Evolutionary conservation across 768 basidiomycete genomes (phyloP).

Genomic region (Lyophyllum decastes): DNA sequence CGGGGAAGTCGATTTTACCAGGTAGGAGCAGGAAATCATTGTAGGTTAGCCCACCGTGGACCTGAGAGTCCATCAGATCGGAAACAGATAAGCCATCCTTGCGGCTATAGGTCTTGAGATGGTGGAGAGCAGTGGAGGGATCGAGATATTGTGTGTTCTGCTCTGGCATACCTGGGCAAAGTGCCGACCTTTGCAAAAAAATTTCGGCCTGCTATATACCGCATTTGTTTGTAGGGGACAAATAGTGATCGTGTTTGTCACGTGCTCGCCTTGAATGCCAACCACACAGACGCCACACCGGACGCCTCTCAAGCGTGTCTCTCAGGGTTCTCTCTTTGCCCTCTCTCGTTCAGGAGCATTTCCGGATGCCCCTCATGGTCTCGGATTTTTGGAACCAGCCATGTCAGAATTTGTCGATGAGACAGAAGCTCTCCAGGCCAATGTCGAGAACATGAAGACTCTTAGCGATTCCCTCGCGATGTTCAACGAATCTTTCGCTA

Average conservation of each 20-base stretch:
- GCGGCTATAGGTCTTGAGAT: constrained; percentile 69
- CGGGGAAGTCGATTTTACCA: constrained; percentile 93
- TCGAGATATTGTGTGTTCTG: constrained; percentile 47
- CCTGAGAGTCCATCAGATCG: constrained; percentile 86
- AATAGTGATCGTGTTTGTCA: constrained; percentile 10
- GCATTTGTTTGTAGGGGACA: constrained; percentile 15
- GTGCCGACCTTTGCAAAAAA: constrained; percentile 18
- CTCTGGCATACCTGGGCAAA: constrained; percentile 19
- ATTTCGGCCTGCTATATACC: constrained; percentile 15
- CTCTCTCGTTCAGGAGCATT: constrained; percentile 77
- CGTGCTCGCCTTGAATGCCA: constrained; percentile 17
- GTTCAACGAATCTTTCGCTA: constrained; percentile 94
- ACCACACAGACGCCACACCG: constrained; percentile 55
- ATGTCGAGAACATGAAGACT: constrained; percentile 68
- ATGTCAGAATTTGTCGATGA: constrained; percentile 89
- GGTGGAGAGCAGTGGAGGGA: constrained; percentile 70
- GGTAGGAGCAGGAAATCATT: constrained; percentile 96
- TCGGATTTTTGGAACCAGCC: constrained; percentile 84
- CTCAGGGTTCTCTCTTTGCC: constrained; percentile 87
- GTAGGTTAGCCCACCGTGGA: constrained; percentile 94
- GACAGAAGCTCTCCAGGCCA: constrained; percentile 75
- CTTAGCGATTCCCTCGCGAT: constrained; percentile 76
- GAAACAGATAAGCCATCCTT: constrained; percentile 82
- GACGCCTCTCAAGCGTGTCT: constrained; percentile 86
- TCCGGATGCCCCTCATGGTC: constrained; percentile 77